A percentile compares a stretch with the other conserved stretches of the same genome.
These are phyloP conservation scores for Acer negundo DNA, from an alignment of 345 rosid species.

Conservation along the genomic window DNA sequence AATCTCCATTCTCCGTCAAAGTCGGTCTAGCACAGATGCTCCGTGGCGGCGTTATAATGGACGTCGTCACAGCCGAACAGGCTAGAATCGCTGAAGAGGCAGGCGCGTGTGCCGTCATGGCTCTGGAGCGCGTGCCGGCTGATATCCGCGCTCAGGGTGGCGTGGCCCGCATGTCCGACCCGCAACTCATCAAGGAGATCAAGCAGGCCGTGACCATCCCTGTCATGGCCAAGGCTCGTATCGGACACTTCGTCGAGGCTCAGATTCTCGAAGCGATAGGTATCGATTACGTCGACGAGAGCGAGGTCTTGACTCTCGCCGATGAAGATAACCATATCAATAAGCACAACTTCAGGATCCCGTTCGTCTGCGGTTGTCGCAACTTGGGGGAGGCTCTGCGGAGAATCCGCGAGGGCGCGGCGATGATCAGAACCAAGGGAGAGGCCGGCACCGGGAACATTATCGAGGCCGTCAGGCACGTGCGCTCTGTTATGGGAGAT, in stretches of 20 bases:
- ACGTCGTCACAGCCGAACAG: conserved; percentile 73
- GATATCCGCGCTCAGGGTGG: conserved; percentile 80
- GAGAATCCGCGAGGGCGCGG: conserved; percentile 77
- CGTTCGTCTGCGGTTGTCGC: conserved; percentile 85
- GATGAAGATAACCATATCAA: conserved; percentile 83
- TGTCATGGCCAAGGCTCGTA: conserved; percentile 83
- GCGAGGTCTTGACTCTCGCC: conserved; percentile 70
- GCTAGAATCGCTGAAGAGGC: conserved; percentile 81
- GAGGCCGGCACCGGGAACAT: conserved; percentile 87
- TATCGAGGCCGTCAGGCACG: conserved; percentile 79
- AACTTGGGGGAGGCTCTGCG: conserved; percentile 79
- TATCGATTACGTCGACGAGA: conserved; percentile 78
- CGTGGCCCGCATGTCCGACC: conserved; percentile 78
- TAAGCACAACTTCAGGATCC: conserved; percentile 77
- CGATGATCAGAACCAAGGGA: conserved; percentile 86
- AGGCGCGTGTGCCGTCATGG: conserved; percentile 84
- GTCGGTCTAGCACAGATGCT: conserved; percentile 89
- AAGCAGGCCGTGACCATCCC: conserved; percentile 73
- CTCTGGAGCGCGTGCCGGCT: conserved; percentile 73
- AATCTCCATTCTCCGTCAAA: conserved; percentile 75
- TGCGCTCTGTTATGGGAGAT: conserved; percentile 76
- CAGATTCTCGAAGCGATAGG: conserved; percentile 80
- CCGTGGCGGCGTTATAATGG: conserved; percentile 84
- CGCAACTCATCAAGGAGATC: conserved; percentile 67
- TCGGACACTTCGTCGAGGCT: conserved; percentile 81